A percentile compares a stretch with the other conserved stretches of the same genome.
phyloP scores from a whole-genome alignment of 208 protist species.

The Giardia duodenalis region DNA sequence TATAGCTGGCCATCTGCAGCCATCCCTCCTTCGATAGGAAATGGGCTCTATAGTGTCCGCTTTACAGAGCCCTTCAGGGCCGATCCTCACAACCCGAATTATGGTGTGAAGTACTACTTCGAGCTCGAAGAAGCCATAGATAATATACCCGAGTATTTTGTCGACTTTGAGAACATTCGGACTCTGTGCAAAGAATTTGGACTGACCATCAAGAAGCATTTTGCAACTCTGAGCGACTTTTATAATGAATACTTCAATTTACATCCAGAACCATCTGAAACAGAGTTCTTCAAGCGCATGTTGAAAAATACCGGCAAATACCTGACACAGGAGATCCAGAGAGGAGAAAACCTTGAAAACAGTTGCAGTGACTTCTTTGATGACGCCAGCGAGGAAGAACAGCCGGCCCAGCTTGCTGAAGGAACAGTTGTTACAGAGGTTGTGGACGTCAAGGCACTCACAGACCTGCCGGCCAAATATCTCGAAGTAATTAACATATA shows the following conservation, averaged over 20 bases:
- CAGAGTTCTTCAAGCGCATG: neutral
- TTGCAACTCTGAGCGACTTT: neutral
- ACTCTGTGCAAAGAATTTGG: neutral
- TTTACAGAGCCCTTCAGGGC: neutral
- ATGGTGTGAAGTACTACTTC: neutral
- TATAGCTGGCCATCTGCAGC: neutral
- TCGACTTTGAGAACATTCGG: neutral
- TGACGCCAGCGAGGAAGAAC: neutral
- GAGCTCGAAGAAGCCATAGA: neutral
- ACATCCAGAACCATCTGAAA: neutral
- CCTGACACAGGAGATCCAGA: neutral
- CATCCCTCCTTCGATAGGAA: neutral
- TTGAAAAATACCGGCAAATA: no score
- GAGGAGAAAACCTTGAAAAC: neutral
- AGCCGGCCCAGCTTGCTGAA: neutral
- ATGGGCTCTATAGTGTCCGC: neutral
- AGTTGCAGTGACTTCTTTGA: neutral
- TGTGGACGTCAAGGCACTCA: neutral
- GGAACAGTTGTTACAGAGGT: neutral
- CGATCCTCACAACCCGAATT: neutral
- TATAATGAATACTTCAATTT: neutral
- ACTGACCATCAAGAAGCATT: neutral
- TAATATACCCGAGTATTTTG: constrained; percentile 1
- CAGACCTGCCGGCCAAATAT: neutral
- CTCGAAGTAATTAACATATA: constrained; percentile 21